Base-by-base conservation (phyloP, 257 asterid genomes). In the Apocynum venetum region DNA sequence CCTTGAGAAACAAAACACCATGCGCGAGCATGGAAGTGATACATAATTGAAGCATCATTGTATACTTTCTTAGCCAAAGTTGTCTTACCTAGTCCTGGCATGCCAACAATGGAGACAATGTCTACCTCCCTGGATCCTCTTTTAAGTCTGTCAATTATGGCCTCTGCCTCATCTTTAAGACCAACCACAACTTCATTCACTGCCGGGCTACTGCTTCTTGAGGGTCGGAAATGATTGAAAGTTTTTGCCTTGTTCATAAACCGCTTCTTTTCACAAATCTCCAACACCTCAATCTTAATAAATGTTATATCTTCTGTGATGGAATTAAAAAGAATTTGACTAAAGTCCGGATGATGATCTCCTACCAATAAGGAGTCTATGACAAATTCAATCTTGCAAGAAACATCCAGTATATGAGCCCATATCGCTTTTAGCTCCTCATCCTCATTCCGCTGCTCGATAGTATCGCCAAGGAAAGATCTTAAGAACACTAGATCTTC, bases 11-110 rank as follows among this genome's bases (percentile, higher is more conserved):
- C 76, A 71, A 8, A 63, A 14, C 47, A 38, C 77, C 72, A 78
- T 3, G 71, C 79, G 12, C 71, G 63, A 25, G 35, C 38, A 60
- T 63, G 6, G 68, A 80, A 80, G 35, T 6, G 19, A 31, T 46
- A 35, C 25, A 10, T 46, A 40, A 69, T 46, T 15, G 36, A 41
- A 14, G 60, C 65, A 47, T 59, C 51, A 43, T 38, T 61, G 3
- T 56, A 80, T 13, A 76, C 76, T 67, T 59, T 70, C 71, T 6
- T 74, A n/a, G 79, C 79, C 8, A 80, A 55, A 31, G 83, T 80
- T 0, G 76, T 80, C 74, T 80, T 80, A 17, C 79, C 83, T 6
- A 74, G 19, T 9, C 83, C 83, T 3, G 64, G 64, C 76, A 46
- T 60, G 19, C 79, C 79, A 6, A 63, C 69, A 52, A 80, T 68